Base-by-base conservation (phyloP, 2,329 filamentous ascomycete genomes). In the Madurella mycetomatis region DNA sequence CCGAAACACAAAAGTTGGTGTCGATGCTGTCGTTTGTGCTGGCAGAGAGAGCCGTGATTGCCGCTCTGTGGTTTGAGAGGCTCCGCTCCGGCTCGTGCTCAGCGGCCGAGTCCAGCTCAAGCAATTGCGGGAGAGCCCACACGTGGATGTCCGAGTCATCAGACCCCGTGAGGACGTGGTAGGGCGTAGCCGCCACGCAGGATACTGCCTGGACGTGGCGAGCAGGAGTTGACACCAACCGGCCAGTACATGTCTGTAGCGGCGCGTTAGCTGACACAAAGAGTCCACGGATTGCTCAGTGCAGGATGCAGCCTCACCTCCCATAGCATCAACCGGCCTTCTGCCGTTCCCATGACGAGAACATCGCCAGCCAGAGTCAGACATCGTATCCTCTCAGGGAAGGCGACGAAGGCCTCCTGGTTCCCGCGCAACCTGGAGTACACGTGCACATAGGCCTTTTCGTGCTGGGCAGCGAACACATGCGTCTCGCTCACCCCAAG, bases 371-470 rank as follows among this genome's bases (percentile, higher is more conserved):
- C 83, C 51, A 95, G 77, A 18, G 84, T 80, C 64, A 95, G 74
- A 70, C 88, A 91, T 60, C 84, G 85, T 65, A 99, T 90, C 64
- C 85, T 83, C 71, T 97, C 92, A 0, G 88, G 85, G 65, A 99
- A 95, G 0, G 92, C 87, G 17, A 97, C 84, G 16, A 90, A 81
- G 7, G 90, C 88, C 72, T 97, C 92, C 67, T 96, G 91, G 64
- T 88, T 94, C 30, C 88, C 88, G 59, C 88, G 88, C 55, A 85
- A 79, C 52, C 91, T 82, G 54, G 83, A 92, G 72, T 97, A 99
- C 52, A 99, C 90, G 72, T 97, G 90, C 1, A 99, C 81, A 41
- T 95, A 88, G 0, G 91, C 90, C 71, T 96, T 97, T 60, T 92
- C 91, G 47, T 87, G 81, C 70, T 99, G 94, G 4, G 90, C 92